Evolutionary conservation across 345 rosid species (phyloP), one percentile per base, ranked within the genome.

Genomic region (Salix caprea): DNA sequence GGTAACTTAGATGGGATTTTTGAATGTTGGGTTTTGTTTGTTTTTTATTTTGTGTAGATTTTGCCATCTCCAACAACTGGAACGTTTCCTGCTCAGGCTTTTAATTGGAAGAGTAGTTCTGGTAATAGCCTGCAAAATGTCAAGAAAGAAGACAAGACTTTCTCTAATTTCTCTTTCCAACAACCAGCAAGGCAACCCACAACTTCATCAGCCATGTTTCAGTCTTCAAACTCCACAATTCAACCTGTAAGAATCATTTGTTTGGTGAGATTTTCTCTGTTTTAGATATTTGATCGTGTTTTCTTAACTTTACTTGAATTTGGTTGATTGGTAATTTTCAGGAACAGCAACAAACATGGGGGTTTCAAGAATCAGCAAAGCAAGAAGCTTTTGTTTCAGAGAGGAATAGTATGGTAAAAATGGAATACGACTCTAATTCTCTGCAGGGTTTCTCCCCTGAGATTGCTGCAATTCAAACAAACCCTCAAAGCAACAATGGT

Each of bases 41-140:
- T 39, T 44, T 69, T 14, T 54, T 71, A 39, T 65, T 71, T 3
- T 32, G 14, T 81, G 30, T 80, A 96, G 98, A 81, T 89, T 84
- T 64, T 94, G 69, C 94, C 97, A 42, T 94, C 98, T 39, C 97
- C 98, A 7, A 94, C 97, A 4, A 94, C 98, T 13, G 97, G 98
- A 60, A 44, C 94, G 10, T 88, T 90, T 67, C 91, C 96, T 19
- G 61, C 81, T 30, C 87, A 85, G 15, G 78, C 79, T 82, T 81
- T 84, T 62, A 84, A 88, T 70, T 91, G 91, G 92, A 89, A 81
- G 73, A 80, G 23, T 46, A 79, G 81, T 56, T 72, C 83, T 67
- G 76, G 69, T 34, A 64, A 65, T 36, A 72, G 68, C 71, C 82
- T 65, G 73, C 87, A 65, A 44, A 74, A 72, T 74, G 77, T 88